These are phyloP conservation scores for Mycena polygramma DNA, from an alignment of 768 basidiomycete genomes.

Conservation along the genomic window DNA sequence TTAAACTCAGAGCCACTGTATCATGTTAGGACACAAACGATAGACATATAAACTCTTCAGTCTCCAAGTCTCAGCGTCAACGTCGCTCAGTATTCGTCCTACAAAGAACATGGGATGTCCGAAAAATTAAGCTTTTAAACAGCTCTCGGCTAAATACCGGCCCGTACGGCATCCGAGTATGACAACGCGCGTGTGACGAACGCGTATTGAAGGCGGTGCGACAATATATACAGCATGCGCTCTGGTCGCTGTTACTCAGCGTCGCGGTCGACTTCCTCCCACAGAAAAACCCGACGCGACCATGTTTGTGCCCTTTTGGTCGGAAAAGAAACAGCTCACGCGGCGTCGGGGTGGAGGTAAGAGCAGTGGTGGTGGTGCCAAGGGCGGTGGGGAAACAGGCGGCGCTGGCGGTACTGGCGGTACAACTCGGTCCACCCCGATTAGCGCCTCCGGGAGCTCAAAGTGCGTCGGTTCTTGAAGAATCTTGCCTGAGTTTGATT, in stretches of 20 bases:
- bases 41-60: too few relatives aligned
- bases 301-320: slow-evolving; percentile 35
- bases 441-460: slow-evolving; percentile 18
- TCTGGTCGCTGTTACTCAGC: background rate
- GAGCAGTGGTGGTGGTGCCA: background rate
- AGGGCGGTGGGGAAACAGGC: slow-evolving; percentile 12
- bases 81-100: too few relatives aligned
- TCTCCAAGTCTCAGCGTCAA: too few relatives aligned
- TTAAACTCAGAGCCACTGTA: background rate
- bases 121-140: too few relatives aligned
- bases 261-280: background rate
- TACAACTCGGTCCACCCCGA: background rate
- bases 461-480: background rate
- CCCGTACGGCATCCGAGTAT: too few relatives aligned
- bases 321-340: slow-evolving; percentile 21
- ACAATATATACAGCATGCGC: slow-evolving; percentile 7
- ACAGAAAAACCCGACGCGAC: background rate
- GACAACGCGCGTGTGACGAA: background rate
- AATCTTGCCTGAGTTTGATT: background rate
- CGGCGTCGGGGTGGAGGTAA: slow-evolving; percentile 32
- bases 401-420: background rate
- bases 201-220: slow-evolving; percentile 4
- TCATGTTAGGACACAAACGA: background rate
- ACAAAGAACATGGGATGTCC: too few relatives aligned
- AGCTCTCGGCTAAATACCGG: too few relatives aligned